Evolutionary conservation across 2,329 filamentous ascomycete species (phyloP), one percentile per base, ranked within the genome.

Genomic region (Dactylellina parvicollis): DNA sequence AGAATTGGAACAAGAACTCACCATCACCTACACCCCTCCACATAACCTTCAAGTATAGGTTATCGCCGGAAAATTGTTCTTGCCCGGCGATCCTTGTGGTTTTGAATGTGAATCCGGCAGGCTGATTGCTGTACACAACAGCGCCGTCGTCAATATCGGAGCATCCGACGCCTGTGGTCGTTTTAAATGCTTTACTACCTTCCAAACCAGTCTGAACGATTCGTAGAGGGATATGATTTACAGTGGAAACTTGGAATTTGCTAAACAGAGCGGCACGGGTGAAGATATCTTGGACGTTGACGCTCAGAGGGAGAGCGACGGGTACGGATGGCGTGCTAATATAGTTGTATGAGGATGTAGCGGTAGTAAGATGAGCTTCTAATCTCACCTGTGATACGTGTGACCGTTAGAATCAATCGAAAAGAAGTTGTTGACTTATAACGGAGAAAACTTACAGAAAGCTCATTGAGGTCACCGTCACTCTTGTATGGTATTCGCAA

Each of bases 271-370:
- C 85, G 5, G 88, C 83, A 75, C 92, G 88, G 79, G 96, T 96
- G 83, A 98, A 98, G 26, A 96, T 87, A 77, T 99, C 95, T 78
- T 98, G 93, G 4, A 99, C 95, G 76, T 98, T 98, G 75, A 99
- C 95, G 2, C 94, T 93, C 2, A 99, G 84, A 0, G 92, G 91
- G 3, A 99, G 83, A 0, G 90, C 86, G 1, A 95, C 89, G 1
- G 89, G 86, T 18, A 96, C 59, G 20, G 67, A 59, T n/a, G 67
- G 59, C 8, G 67, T 72, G 3, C 59, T 8, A n/a, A 72, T n/a
- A 7, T 72, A 72, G 44, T 64, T 72, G 36, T 72, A 72, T 22
- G 52, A 42, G 3, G 30, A 54, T 2, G 44, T 65, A 7, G 22
- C 24, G 8, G 52, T 60, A 1, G 52, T 54, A 18, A 72, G 67